Evolutionary conservation across 2,329 filamentous ascomycete genomes (phyloP), one percentile per base, ranked within the genome.

Genomic region (Scytalidium lignicola): DNA sequence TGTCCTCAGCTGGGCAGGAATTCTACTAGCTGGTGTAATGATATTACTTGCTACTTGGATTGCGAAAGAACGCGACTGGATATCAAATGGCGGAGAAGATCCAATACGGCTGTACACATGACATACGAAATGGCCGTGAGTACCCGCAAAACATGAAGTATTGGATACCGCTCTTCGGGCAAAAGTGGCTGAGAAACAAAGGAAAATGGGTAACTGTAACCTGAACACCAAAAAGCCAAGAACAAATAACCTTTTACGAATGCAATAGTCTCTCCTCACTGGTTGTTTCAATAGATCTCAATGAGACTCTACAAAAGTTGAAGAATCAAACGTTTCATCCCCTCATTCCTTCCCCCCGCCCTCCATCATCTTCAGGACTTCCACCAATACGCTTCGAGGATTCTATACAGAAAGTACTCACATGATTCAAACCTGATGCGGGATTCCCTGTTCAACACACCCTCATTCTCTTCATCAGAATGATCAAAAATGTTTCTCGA

Each of bases 371-470:
- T 37, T 13, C 32, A 8, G 32, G 5, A n/a, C n/a, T 37, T 37
- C 32, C 32, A 37, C 32, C 32, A 37, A 37, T 37, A 13, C 12
- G 12, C 32, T 15, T 37, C 15, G 12, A 37, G 32, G n/a, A n/a
- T 17, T 17, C n/a, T 17, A 37, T 20, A 15, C 15, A 63, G 56
- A 62, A 58, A 32, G 26, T 42, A 29, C 57, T 64, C 61, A 63
- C 59, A 61, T 64, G 61, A 64, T 45, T 57, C 48, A 55, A 57
- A 43, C 48, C 43, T 55, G 46, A 61, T 64, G 61, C 61, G 59
- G 51, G 57, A 50, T 56, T 52, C 57, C 58, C 53, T 52, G 48
- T 46, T 46, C 43, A 46, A 47, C 32, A 37, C 32, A 37, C 32
- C 32, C 32, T 20, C 23, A 43, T 12, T 19, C 13, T n/a, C 20